Conservation (phyloP, 441 rosid species). For the Croton setiger region DNA sequence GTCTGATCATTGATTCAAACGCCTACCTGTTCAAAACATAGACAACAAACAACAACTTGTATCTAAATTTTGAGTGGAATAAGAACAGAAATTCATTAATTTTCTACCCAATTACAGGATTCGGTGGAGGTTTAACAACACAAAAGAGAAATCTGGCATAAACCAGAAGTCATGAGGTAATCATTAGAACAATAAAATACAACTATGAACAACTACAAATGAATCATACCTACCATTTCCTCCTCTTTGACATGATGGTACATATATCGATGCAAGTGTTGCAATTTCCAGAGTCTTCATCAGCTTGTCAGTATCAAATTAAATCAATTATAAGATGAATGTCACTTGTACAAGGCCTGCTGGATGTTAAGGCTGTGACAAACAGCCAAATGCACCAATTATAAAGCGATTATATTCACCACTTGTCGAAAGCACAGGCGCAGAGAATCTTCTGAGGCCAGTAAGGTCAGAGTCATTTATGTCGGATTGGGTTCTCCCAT, state of each 20-base stretch:
- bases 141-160: background rate
- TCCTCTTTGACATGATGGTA: slow-evolving; percentile 15
- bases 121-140: background rate
- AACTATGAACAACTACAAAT: slow-evolving; percentile 22
- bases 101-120: background rate
- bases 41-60: background rate
- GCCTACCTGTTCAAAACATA: background rate
- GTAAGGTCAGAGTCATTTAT: slow-evolving; percentile 18
- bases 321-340: background rate
- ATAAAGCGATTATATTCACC: slow-evolving; percentile 19
- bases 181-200: slow-evolving; percentile 6
- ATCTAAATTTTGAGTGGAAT: background rate
- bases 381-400: slow-evolving; percentile 5
- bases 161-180: background rate
- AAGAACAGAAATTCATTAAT: background rate
- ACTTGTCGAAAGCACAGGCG: slow-evolving; percentile 49
- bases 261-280: slow-evolving; percentile 28
- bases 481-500: slow-evolving; percentile 11
- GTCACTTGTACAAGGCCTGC: background rate
- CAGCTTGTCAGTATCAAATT: slow-evolving; percentile 7
- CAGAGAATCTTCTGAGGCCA: slow-evolving; percentile 21
- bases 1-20: background rate
- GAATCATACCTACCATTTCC: slow-evolving; percentile 22
- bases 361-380: background rate
- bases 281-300: slow-evolving; percentile 23